These are phyloP conservation scores for Didymella lethalis DNA, from an alignment of 2,329 filamentous ascomycete species.

Conservation along the genomic window DNA sequence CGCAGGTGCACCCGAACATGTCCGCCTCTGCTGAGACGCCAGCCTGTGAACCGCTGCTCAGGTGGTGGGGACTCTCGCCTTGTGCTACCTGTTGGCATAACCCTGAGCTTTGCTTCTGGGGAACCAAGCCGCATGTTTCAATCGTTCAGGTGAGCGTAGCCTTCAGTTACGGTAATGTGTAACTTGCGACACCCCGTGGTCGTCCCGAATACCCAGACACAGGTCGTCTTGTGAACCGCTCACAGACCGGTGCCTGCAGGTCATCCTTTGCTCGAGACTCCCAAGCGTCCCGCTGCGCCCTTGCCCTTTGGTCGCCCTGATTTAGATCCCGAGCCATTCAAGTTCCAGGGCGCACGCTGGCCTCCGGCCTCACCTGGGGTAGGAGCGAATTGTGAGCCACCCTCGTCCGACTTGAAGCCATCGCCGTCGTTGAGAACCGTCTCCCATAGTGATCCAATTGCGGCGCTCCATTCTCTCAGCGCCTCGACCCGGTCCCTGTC, in stretches of 20 bases:
- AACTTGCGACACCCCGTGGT: slow-evolving; percentile 40
- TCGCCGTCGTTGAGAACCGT: slow-evolving; percentile 81
- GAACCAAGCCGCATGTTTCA: slow-evolving; percentile 48
- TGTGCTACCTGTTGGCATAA: slow-evolving; percentile 43
- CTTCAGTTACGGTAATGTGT: slow-evolving; percentile 46
- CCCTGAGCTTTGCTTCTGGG: slow-evolving; percentile 31
- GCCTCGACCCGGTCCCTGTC: slow-evolving; percentile 78
- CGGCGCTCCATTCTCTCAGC: slow-evolving; percentile 74
- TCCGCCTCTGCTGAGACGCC: slow-evolving; percentile 47
- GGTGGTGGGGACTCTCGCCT: slow-evolving; percentile 36
- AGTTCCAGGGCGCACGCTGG: slow-evolving; percentile 40
- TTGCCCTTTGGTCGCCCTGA: slow-evolving; percentile 49
- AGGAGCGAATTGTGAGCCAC: slow-evolving; percentile 44
- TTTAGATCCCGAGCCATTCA: slow-evolving; percentile 42
- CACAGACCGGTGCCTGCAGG: slow-evolving; percentile 45
- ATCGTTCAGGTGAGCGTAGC: slow-evolving; percentile 38
- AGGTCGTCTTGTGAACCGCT: slow-evolving; percentile 44
- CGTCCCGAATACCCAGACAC: slow-evolving; percentile 43
- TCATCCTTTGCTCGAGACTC: slow-evolving; percentile 51
- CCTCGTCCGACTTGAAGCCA: slow-evolving; percentile 66
- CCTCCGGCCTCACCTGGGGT: slow-evolving; percentile 40
- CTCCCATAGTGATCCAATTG: slow-evolving; percentile 73
- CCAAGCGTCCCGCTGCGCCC: slow-evolving; percentile 48
- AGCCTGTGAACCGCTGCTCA: slow-evolving; percentile 29
- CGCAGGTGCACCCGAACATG: slow-evolving; percentile 44